phyloP scores from a whole-genome alignment of 805 yeast species.

The Cyberlindnera bimundalis region DNA sequence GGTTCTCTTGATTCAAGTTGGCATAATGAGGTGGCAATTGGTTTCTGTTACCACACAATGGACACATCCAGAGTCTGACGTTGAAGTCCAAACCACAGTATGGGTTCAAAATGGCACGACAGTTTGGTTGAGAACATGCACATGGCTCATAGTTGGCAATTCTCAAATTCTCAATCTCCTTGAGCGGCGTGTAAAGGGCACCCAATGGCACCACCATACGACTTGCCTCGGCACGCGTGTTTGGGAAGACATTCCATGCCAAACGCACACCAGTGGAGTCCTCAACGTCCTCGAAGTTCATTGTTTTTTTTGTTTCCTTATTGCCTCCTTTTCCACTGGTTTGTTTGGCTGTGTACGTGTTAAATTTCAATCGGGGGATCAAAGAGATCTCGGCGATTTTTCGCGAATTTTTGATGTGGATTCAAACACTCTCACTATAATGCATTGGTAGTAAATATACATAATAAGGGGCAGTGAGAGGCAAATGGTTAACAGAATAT shows the following conservation, averaged over 20 bases:
- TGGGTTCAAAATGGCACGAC: slow-evolving; percentile 86
- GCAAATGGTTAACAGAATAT: slow-evolving; percentile 9
- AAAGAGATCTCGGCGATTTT: too few species aligned
- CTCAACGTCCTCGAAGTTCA: slow-evolving; percentile 58
- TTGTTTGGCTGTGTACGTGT: background rate
- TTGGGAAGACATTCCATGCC: slow-evolving; percentile 85
- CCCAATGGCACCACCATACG: slow-evolving; percentile 94
- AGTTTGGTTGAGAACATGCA: slow-evolving; percentile 67
- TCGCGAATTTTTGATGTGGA: too few species aligned
- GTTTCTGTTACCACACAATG: slow-evolving; percentile 74
- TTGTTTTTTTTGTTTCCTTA: slow-evolving; percentile 10
- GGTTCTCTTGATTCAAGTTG: slow-evolving; percentile 66
- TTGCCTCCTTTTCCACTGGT: background rate
- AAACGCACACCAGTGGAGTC: slow-evolving; percentile 72
- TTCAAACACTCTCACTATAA: too few species aligned
- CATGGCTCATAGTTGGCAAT: slow-evolving; percentile 85
- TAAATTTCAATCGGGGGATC: too few species aligned
- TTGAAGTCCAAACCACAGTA: slow-evolving; percentile 77
- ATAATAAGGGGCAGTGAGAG: too few species aligned
- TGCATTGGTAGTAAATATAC: too few species aligned
- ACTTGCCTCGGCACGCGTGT: slow-evolving; percentile 82
- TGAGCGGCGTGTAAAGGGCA: slow-evolving; percentile 90
- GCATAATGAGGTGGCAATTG: slow-evolving; percentile 81
- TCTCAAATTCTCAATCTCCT: slow-evolving; percentile 70
- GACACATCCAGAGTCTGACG: slow-evolving; percentile 80